A percentile compares a stretch with the other conserved stretches of the same genome.
Conservation (phyloP, 129 eudicot species). For the Flaveria robusta region DNA sequence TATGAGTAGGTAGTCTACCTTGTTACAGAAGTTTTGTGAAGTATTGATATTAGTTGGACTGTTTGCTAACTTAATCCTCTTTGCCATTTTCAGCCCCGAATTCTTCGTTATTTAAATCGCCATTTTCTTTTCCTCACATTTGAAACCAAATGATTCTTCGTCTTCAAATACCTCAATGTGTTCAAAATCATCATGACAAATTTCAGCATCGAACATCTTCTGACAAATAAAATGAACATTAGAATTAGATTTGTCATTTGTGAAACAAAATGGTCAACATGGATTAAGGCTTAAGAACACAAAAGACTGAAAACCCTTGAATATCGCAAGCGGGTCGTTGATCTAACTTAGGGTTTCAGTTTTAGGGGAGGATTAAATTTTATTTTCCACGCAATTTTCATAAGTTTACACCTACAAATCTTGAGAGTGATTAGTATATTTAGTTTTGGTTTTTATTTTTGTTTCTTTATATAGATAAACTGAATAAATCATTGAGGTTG, state of each 20-base stretch:
- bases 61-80: conserved; percentile 38
- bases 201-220: conserved; percentile 6
- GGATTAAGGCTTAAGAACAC: too few species aligned
- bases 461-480: too few species aligned
- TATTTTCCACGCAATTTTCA: too few species aligned
- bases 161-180: conserved; percentile 18
- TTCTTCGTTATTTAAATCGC: background rate
- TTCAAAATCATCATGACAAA: conserved; percentile 16
- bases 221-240: conserved; percentile 34
- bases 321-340: background rate
- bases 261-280: background rate
- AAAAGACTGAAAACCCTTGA: too few species aligned
- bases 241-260: background rate
- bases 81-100: too few species aligned
- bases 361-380: too few species aligned
- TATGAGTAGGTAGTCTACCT: conserved; percentile 33
- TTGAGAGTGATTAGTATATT: too few species aligned
- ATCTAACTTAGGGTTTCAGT: background rate
- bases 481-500: too few species aligned
- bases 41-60: conserved; percentile 54
- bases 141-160: conserved; percentile 9
- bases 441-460: too few species aligned
- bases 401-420: too few species aligned
- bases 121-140: conserved; percentile 31
- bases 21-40: conserved; percentile 57